phyloP scores from a whole-genome alignment of 345 rosid genomes.

The Citropsis articulata region DNA sequence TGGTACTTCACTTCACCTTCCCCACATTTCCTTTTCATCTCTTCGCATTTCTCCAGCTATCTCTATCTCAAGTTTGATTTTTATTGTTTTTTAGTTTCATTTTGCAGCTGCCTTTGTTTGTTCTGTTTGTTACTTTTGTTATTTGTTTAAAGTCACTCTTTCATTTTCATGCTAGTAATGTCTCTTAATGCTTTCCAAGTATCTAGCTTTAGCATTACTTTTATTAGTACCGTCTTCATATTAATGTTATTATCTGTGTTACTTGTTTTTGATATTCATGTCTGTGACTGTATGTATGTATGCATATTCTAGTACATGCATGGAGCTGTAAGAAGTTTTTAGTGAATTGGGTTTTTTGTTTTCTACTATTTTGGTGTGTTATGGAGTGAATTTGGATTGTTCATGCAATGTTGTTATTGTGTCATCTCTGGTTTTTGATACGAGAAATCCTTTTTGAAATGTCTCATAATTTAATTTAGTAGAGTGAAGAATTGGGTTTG shows the following conservation, averaged over 20 bases:
- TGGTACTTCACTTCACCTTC: slow-evolving; percentile 6
- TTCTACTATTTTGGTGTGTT: not conserved
- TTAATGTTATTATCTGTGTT: not conserved
- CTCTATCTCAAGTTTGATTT: not conserved
- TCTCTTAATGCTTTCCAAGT: not conserved
- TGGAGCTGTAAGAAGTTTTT: not conserved
- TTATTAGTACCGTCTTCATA: not conserved
- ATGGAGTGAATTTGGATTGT: not conserved
- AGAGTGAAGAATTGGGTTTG: not conserved
- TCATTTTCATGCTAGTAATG: not conserved
- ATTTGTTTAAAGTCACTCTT: not conserved
- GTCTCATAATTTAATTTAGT: not conserved
- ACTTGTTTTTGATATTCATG: not conserved
- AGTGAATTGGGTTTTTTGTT: not conserved
- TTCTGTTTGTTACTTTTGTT: not conserved
- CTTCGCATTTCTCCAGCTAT: not conserved
- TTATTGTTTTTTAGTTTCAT: not conserved
- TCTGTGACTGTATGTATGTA: not conserved
- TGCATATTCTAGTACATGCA: not conserved
- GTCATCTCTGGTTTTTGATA: not conserved
- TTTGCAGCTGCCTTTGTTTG: not conserved
- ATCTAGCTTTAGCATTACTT: not conserved
- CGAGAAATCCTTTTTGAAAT: not conserved
- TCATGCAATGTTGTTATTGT: not conserved
- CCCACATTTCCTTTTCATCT: slow-evolving; percentile 3